Percentiles rank a stretch among this genome's conserved stretches.
These are phyloP conservation scores for Leccinum pachyderme DNA, from an alignment of 1,284 basidiomycete genomes.

Conservation along the genomic window DNA sequence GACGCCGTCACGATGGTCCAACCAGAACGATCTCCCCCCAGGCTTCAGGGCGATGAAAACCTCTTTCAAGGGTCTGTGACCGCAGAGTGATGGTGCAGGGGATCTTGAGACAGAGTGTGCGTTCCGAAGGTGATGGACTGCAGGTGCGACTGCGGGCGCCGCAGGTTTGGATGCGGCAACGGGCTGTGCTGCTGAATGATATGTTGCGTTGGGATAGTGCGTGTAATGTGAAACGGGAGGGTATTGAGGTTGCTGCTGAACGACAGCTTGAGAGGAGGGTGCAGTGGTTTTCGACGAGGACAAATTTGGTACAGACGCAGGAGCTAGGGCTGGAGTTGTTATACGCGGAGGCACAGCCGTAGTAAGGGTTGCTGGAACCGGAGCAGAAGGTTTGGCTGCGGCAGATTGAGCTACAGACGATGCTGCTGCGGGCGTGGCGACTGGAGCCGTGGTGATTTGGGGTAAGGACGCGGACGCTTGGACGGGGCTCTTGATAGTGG, in stretches of 20 bases:
- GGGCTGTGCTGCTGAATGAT: slow-evolving; percentile 35
- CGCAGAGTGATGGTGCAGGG: slow-evolving; percentile 42
- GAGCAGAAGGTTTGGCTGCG: slow-evolving; percentile 14
- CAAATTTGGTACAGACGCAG: slow-evolving; percentile 1
- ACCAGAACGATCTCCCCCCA: slow-evolving; percentile 50
- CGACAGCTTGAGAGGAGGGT: slow-evolving; percentile 31
- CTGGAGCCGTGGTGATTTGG: slow-evolving; percentile 16
- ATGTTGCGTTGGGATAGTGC: slow-evolving; percentile 49
- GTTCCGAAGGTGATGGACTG: slow-evolving; percentile 18
- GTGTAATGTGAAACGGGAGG: slow-evolving; percentile 25
- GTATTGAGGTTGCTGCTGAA: slow-evolving; percentile 31
- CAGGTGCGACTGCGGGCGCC: slow-evolving; percentile 10
- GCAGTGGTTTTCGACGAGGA: slow-evolving; percentile 29
- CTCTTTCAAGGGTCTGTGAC: slow-evolving; percentile 46
- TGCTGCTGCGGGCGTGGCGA: slow-evolving; percentile 27
- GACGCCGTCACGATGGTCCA: slow-evolving; percentile 64
- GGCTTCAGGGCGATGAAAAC: slow-evolving; percentile 56
- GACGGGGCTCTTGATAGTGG: slow-evolving; percentile 20
- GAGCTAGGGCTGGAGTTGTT: slow-evolving; percentile 21
- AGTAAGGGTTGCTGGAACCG: slow-evolving; percentile 20
- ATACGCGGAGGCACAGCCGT: slow-evolving; percentile 21
- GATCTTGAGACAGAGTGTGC: slow-evolving; percentile 41
- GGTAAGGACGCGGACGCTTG: slow-evolving; percentile 21
- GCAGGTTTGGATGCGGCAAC: slow-evolving; percentile 22
- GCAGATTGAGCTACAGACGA: slow-evolving; percentile 11